phyloP scores from a whole-genome alignment of 257 asterid species.

The Solanum corneliomulleri region DNA sequence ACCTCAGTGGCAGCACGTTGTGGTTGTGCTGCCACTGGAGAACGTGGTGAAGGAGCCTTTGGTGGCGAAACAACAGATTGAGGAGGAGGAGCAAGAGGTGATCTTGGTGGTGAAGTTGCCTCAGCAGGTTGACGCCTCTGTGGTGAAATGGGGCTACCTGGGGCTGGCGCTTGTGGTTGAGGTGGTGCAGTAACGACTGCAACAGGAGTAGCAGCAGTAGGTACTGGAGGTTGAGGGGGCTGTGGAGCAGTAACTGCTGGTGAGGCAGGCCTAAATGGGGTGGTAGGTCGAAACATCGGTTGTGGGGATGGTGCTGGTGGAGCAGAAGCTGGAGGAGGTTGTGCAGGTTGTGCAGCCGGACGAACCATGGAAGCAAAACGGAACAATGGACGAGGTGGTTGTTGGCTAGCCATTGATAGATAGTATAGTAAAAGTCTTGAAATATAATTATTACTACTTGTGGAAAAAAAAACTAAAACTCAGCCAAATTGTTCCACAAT shows the following conservation, averaged over 20 bases:
- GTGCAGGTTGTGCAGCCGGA: not conserved
- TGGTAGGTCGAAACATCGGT: not conserved
- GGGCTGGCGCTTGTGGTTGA: not conserved
- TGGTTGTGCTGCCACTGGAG: not conserved
- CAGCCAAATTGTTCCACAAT: not conserved
- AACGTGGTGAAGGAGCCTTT: not conserved
- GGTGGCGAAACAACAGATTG: not conserved
- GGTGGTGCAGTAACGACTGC: not conserved
- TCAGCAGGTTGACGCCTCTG: not conserved
- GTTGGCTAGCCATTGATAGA: conserved; percentile 6
- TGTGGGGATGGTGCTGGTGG: conserved; percentile 1
- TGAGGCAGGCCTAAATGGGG: not conserved
- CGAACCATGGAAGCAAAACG: conserved; percentile 5
- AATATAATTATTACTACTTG: not conserved
- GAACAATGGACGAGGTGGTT: conserved; percentile 5
- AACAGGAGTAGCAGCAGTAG: not conserved
- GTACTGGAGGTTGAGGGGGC: not conserved
- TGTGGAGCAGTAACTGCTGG: not conserved
- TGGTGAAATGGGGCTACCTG: not conserved
- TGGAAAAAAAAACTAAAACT: not conserved
- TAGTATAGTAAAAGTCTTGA: not conserved
- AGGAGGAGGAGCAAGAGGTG: not conserved
- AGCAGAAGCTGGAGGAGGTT: not conserved
- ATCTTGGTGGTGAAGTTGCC: not conserved
- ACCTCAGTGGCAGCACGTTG: not conserved